Percentiles rank a stretch among this genome's conserved stretches.
Conservation (phyloP, 305 asterid species). For the Rubia occidens region DNA sequence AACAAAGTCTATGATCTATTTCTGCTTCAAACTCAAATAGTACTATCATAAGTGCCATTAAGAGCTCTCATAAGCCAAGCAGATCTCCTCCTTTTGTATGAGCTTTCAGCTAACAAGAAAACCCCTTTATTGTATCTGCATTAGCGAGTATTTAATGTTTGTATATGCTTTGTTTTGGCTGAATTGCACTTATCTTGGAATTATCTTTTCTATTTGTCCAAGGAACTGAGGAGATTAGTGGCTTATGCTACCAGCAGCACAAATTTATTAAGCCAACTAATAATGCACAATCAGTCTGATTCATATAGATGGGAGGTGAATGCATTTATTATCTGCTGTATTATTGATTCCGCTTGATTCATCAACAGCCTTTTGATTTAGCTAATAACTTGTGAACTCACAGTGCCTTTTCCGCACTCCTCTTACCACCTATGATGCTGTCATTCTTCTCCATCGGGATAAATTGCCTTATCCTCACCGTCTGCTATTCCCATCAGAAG, state of each 20-base stretch:
- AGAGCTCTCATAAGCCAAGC: neutral
- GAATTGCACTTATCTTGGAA: neutral
- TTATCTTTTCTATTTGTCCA: conserved; percentile 17
- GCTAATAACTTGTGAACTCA: conserved; percentile 20
- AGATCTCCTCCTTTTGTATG: conserved; percentile 1
- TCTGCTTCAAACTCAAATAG: neutral
- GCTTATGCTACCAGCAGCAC: conserved; percentile 86
- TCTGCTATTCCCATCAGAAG: conserved; percentile 83
- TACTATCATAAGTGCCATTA: neutral
- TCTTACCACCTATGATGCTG: conserved; percentile 78
- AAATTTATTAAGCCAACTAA: conserved; percentile 46
- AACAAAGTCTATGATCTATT: neutral
- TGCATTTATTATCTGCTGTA: conserved; percentile 16
- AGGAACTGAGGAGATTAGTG: conserved; percentile 79
- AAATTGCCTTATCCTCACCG: conserved; percentile 73
- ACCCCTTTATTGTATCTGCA: conserved; percentile 1
- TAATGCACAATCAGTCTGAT: conserved; percentile 53
- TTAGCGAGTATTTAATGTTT: neutral
- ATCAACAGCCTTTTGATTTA: neutral
- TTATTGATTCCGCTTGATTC: conserved; percentile 4
- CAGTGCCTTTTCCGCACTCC: conserved; percentile 99
- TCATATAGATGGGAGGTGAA: conserved; percentile 85
- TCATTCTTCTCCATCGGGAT: conserved; percentile 78
- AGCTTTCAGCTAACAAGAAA: neutral
- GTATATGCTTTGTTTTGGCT: conserved; percentile 9